A percentile compares a stretch with the other conserved stretches of the same genome.
phyloP scores from a whole-genome alignment of 2,329 filamentous ascomycete species.

The Aspergillus calidoustus region DNA sequence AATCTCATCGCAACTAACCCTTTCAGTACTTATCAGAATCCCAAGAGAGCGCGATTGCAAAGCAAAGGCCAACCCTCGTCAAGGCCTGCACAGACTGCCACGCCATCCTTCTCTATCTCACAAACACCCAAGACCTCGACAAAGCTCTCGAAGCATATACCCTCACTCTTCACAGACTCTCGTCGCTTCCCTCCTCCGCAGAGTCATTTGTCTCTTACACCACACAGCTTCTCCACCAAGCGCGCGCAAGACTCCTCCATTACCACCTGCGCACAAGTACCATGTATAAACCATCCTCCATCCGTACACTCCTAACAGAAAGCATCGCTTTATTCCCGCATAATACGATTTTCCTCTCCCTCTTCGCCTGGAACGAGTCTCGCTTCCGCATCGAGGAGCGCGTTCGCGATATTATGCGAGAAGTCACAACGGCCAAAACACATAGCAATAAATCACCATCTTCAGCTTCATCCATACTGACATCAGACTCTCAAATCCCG shows the following conservation, averaged over 20 bases:
- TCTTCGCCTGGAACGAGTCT: slow-evolving; percentile 75
- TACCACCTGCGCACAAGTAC: slow-evolving; percentile 66
- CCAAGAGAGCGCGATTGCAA: slow-evolving; percentile 62
- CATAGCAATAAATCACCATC: slow-evolving; percentile 3
- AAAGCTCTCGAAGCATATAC: slow-evolving; percentile 45
- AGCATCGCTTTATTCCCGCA: slow-evolving; percentile 70
- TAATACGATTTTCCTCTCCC: slow-evolving; percentile 75
- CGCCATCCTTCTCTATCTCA: slow-evolving; percentile 70
- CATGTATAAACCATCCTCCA: slow-evolving; percentile 68
- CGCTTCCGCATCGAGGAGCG: slow-evolving; percentile 76
- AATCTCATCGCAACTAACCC: slow-evolving; percentile 51
- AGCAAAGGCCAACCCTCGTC: slow-evolving; percentile 55
- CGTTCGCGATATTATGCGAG: slow-evolving; percentile 67
- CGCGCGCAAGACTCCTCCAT: slow-evolving; percentile 67
- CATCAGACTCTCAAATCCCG: slow-evolving; percentile 27
- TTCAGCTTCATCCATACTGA: slow-evolving; percentile 42
- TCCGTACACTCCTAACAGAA: slow-evolving; percentile 65
- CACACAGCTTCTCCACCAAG: slow-evolving; percentile 70
- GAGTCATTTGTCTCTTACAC: slow-evolving; percentile 37
- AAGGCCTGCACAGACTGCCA: slow-evolving; percentile 64
- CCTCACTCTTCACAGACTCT: slow-evolving; percentile 50
- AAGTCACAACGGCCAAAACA: slow-evolving; percentile 27
- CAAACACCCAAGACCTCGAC: slow-evolving; percentile 40
- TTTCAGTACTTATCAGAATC: slow-evolving; percentile 58
- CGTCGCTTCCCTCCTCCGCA: slow-evolving; percentile 47